Base-by-base conservation (phyloP, 2,329 filamentous ascomycete genomes). In the Clarireedia monteithiana region DNA sequence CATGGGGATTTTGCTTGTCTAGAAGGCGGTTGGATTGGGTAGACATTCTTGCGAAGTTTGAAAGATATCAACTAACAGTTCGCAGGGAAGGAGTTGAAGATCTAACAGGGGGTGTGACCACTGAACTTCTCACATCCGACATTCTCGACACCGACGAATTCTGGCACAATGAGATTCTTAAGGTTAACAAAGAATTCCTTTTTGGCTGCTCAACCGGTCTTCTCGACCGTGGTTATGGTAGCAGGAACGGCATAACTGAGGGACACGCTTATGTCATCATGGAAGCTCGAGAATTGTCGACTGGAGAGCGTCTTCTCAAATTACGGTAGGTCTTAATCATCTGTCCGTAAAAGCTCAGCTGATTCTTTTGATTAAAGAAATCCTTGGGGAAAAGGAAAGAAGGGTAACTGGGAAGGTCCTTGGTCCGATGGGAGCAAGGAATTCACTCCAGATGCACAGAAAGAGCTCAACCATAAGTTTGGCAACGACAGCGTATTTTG, bases 111-210 rank as follows among this genome's bases (percentile, higher is more conserved):
- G 86, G 86, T 23, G 84, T 89, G 10, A 88, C 85, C 0, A 85
- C 83, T 0, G 83, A 87, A 66, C 71, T 90, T n/a, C 78, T 86
- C 38, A 81, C 84, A 1, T 82, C 82, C 0, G 85, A 89, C 63
- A 88, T 91, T 40, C 76, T 90, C 4, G 85, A 94, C 66, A 85
- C 85, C 57, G 85, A 95, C 50, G 80, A 82, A 20, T 95, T 95
- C 68, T 95, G 90, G 91, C 80, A 79, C 0, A 84, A 94, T 44
- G 88, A 95, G 67, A 78, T 95, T 42, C 81, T 85, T 69, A 84
- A 86, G 60, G 89, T 91, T 54, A 95, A 95, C 67, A 75, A 89
- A 55, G 85, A 89, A 56, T 95, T 94, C 64, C 72, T 89, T 6
- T 89, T 89, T 63, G 85, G 85, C n/a, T 88, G 84, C 64, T 80